Conservation (phyloP, 2,329 filamentous ascomycete genomes). For the Xylaria sp. region DNA sequence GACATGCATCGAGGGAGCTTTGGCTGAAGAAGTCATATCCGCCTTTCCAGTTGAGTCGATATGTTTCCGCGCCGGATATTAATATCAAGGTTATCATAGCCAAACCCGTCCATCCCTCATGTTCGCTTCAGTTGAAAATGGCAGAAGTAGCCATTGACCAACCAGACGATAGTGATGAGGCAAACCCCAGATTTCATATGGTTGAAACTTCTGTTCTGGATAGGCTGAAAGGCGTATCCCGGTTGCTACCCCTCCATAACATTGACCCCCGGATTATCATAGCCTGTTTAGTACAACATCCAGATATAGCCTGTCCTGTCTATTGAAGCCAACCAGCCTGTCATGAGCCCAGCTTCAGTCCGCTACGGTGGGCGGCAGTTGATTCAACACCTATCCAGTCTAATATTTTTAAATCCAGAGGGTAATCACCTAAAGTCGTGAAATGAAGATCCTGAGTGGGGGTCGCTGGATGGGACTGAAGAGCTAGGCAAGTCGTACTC, state of each 20-base stretch:
- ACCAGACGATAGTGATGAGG: conserved; percentile 11
- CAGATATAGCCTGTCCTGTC: conserved; percentile 1
- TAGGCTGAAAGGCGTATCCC: conserved; percentile 31
- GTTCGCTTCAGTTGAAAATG: conserved; percentile 7
- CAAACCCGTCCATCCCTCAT: background rate
- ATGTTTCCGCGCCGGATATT: conserved; percentile 7
- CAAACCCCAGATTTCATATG: conserved; percentile 31
- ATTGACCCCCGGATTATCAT: conserved; percentile 18
- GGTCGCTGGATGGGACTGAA: conserved; percentile 8
- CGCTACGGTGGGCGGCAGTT: conserved; percentile 13
- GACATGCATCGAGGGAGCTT: background rate
- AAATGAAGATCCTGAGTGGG: conserved; percentile 19
- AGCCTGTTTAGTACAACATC: conserved; percentile 10
- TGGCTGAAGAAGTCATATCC: conserved; percentile 11
- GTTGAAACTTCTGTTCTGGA: conserved; percentile 32
- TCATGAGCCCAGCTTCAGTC: background rate
- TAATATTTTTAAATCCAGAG: background rate
- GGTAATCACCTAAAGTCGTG: conserved; percentile 13
- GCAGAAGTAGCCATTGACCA: conserved; percentile 24
- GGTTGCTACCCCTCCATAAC: conserved; percentile 27
- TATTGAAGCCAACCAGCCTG: conserved; percentile 7
- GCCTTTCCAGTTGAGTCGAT: background rate
- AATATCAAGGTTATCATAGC: conserved; percentile 5
- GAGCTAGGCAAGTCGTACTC: conserved; percentile 7
- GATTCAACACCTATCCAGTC: background rate